Conservation (phyloP, 257 asterid genomes). For the Plantago elongata region DNA sequence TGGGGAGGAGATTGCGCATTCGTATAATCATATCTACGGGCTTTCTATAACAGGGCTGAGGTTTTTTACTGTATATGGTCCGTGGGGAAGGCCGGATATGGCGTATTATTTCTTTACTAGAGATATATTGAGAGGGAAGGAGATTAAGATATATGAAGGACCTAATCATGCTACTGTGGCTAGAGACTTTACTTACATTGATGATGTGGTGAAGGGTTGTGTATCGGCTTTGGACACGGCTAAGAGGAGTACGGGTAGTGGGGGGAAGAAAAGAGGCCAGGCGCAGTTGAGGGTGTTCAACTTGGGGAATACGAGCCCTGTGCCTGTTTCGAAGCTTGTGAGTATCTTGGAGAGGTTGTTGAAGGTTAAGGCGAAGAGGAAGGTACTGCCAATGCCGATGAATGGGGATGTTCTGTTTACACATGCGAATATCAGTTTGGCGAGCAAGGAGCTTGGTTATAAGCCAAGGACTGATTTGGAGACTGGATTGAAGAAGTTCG, state of each 20-base stretch:
- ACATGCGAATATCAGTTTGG: conserved; percentile 66
- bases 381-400: conserved; percentile 50
- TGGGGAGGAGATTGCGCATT: conserved; percentile 83
- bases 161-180: conserved; percentile 64
- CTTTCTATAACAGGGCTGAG: conserved; percentile 73
- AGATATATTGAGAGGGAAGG: conserved; percentile 67
- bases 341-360: conserved; percentile 63
- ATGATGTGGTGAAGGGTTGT: conserved; percentile 82
- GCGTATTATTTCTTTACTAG: conserved; percentile 75
- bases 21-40: conserved; percentile 72
- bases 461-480: conserved; percentile 59
- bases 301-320: conserved; percentile 67
- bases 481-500: conserved; percentile 63
- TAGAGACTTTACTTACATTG: conserved; percentile 73
- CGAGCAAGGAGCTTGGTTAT: conserved; percentile 60
- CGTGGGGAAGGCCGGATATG: conserved; percentile 94
- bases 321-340: conserved; percentile 57
- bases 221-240: conserved; percentile 65
- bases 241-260: conserved; percentile 61
- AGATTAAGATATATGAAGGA: conserved; percentile 65
- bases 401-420: conserved; percentile 74
- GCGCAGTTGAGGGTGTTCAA: conserved; percentile 64
- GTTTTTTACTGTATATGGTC: conserved; percentile 82
- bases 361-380: conserved; percentile 59
- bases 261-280: conserved; percentile 52